Conservation (phyloP, 108 stramenopile genomes). For the Conticribra weissflogii region DNA sequence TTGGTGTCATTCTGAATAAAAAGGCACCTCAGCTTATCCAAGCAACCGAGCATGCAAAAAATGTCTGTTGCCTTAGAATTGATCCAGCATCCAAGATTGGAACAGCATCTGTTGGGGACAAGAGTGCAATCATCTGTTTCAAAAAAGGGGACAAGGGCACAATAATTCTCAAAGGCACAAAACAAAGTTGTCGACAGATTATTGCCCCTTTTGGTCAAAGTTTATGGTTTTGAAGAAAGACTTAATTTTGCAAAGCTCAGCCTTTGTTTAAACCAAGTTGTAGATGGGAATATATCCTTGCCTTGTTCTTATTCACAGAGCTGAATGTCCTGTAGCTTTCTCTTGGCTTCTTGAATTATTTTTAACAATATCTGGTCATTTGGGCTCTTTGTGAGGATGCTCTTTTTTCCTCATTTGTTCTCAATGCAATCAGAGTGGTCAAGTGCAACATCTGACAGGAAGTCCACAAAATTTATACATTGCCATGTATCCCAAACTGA, state of each 20-base stretch:
- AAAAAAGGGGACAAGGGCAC: constrained; percentile 31
- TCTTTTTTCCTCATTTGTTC: constrained; percentile 37
- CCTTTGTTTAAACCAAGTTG: constrained; percentile 26
- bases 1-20: constrained; percentile 38
- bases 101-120: constrained; percentile 13
- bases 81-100: constrained; percentile 39
- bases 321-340: constrained; percentile 41
- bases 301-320: constrained; percentile 34
- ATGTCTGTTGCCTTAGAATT: constrained; percentile 38
- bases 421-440: constrained; percentile 31
- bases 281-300: constrained; percentile 40
- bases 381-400: constrained; percentile 28
- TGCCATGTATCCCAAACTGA: constrained; percentile 36
- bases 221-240: constrained; percentile 26
- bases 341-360: constrained; percentile 32
- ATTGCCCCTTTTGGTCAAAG: constrained; percentile 29
- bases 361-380: constrained; percentile 28
- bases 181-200: constrained; percentile 35
- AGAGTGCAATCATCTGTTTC: constrained; percentile 37
- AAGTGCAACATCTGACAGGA: constrained; percentile 23
- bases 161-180: constrained; percentile 31
- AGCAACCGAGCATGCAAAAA: constrained; percentile 40
- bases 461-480: constrained; percentile 42
- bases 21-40: constrained; percentile 30
- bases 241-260: constrained; percentile 25